A percentile compares a stretch with the other conserved stretches of the same genome.
phyloP scores from a whole-genome alignment of 108 stramenopile genomes.

The Pseudonitzschia delicatissima region DNA sequence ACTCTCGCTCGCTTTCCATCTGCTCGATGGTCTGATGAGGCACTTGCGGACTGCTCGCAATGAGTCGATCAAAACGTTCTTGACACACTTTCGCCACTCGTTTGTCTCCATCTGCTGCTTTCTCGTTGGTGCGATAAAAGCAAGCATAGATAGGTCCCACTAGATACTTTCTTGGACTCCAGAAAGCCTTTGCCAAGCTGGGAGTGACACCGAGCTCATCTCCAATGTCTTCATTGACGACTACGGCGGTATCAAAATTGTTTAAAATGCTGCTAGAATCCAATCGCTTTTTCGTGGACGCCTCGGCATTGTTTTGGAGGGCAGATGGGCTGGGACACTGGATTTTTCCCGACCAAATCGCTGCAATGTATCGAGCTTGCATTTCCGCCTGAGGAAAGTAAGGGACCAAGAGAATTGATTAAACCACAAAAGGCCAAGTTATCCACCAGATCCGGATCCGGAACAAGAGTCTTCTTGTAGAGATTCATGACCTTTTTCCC shows the following conservation, averaged over 20 bases:
- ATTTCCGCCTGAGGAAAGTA: slow-evolving; percentile 9
- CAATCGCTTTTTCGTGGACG: background rate
- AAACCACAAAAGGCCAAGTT: slow-evolving; percentile 10
- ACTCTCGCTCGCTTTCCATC: too few species aligned
- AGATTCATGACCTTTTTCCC: slow-evolving; percentile 10
- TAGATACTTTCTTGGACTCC: background rate
- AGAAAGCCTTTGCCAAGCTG: background rate
- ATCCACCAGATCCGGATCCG: slow-evolving; percentile 3
- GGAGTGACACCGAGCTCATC: slow-evolving; percentile 6
- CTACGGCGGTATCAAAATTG: background rate
- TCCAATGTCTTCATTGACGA: background rate
- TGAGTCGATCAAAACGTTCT: background rate
- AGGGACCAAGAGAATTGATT: background rate
- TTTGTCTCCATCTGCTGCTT: background rate
- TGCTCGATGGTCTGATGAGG: too few species aligned
- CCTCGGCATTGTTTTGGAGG: background rate
- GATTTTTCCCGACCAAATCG: background rate
- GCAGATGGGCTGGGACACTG: background rate
- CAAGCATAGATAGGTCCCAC: background rate
- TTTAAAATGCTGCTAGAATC: background rate
- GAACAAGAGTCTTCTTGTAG: slow-evolving; percentile 14
- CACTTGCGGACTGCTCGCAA: background rate
- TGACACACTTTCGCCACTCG: background rate
- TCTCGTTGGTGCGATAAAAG: slow-evolving; percentile 5
- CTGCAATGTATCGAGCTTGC: slow-evolving; percentile 14